These are phyloP conservation scores for Mallotus japonicus DNA, from an alignment of 441 rosid genomes.

Conservation along the genomic window DNA sequence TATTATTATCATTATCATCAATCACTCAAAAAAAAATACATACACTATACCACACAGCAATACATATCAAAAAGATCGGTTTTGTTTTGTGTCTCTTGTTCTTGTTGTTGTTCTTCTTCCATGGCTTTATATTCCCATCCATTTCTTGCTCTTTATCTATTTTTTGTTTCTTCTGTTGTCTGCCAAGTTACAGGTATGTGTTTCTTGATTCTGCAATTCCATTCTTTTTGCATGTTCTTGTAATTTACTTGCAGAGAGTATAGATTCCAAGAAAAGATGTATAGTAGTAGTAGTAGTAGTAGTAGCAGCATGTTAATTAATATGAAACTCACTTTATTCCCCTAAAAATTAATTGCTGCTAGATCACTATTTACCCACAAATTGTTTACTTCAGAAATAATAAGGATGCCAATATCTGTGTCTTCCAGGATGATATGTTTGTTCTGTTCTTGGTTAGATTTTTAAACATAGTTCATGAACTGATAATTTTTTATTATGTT, in stretches of 20 bases:
- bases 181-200: slow-evolving; percentile 78
- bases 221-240: not conserved
- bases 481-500: not conserved
- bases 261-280: not conserved
- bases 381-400: not conserved
- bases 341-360: not conserved
- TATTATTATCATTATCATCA: not conserved
- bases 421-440: not conserved
- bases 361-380: not conserved
- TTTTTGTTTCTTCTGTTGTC: slow-evolving; percentile 40
- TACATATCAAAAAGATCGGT: slow-evolving; percentile 22
- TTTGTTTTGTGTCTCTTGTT: not conserved
- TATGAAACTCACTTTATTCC: not conserved
- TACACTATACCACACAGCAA: not conserved
- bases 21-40: slow-evolving; percentile 14
- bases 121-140: slow-evolving; percentile 51
- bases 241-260: not conserved
- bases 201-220: slow-evolving; percentile 23
- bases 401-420: not conserved
- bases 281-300: too few relatives aligned
- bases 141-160: slow-evolving; percentile 34
- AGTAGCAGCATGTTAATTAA: not conserved
- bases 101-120: slow-evolving; percentile 27
- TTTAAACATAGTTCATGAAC: not conserved
- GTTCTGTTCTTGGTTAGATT: not conserved